Base-by-base conservation (phyloP, 345 rosid species). In the Schrenkiella parvula region DNA sequence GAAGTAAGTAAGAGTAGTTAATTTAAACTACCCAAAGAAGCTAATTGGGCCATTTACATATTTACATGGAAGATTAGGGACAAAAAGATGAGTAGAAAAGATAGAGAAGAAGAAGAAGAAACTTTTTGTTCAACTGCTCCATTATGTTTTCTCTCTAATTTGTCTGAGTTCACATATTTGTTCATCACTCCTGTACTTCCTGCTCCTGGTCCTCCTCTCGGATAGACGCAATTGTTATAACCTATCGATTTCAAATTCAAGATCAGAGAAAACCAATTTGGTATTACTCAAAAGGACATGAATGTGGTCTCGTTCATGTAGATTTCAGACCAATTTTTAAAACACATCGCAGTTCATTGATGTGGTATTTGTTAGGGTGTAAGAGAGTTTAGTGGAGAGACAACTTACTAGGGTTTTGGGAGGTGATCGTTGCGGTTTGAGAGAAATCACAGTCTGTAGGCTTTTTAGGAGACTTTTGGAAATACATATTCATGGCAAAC, bases 401-500 rank as follows among this genome's bases (percentile, higher is more conserved):
- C 22, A 47, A 22, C 71, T 85, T 85, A 89, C 97, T 93, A 4
- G 98, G 98, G 47, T 93, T 84, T 56, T 84, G 79, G 14, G 91
- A 85, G 2, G 96, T 78, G 62, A 89, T 32, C 2, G 78, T 74
- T 66, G 95, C 98, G 4, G 96, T 80, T 71, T 84, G 83, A 8
- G 89, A 82, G 86, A 91, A 91, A 74, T 91, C 97, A 5, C 98
- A 93, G 55, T 82, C 72, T 80, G 77, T 72, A 15, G 89, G 67
- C 48, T 78, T 80, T 47, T 47, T 79, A 48, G 62, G 80, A 23
- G 85, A 66, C n/a, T 66, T 76, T 75, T 91, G 97, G 74, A 78
- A 91, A 67, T 79, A 79, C 69, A 90, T 84, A 81, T 93, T 93
- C 95, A 93, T 89, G 69, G 98, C 98, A 71, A 72, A 93, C 12